Conservation (phyloP, 129 eudicot species). For the Chrysanthemum seticuspe region DNA sequence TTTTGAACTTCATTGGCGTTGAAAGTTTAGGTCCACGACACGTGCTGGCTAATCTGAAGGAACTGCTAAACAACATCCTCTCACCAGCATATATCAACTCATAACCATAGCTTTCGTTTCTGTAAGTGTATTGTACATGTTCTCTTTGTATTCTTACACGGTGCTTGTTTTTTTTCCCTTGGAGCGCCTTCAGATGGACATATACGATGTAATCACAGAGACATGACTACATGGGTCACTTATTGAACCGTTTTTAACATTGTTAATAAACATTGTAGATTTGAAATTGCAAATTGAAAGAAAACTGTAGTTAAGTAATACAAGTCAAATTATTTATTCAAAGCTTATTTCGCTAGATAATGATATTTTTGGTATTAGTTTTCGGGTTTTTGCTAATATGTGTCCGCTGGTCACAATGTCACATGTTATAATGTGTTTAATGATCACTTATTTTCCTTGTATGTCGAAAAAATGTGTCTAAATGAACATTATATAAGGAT, state of each 20-base stretch:
- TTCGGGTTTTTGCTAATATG: too few relatives aligned
- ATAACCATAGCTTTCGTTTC: constrained; percentile 28
- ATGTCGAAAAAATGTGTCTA: too few relatives aligned
- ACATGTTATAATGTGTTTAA: too few relatives aligned
- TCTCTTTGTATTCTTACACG: constrained; percentile 35
- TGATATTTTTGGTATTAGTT: neutral
- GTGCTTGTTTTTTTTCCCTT: constrained; percentile 46
- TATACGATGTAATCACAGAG: constrained; percentile 21
- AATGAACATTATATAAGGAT: too few relatives aligned
- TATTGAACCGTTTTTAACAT: neutral
- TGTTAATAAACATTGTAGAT: constrained; percentile 1
- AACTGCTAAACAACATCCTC: constrained; percentile 69
- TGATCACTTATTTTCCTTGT: too few relatives aligned
- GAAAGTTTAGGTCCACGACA: constrained; percentile 96
- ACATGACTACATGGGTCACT: neutral
- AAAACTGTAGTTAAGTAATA: neutral
- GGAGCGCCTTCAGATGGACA: constrained; percentile 46
- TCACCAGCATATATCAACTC: constrained; percentile 66
- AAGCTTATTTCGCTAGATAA: neutral
- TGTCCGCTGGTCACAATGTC: too few relatives aligned
- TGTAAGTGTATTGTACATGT: constrained; percentile 63
- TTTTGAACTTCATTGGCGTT: constrained; percentile 77
- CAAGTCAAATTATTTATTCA: neutral
- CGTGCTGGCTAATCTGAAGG: constrained; percentile 82
- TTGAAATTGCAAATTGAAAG: neutral